A percentile compares a stretch with the other conserved stretches of the same genome.
These are phyloP conservation scores for Fusarium xyrophilum DNA, from an alignment of 2,329 filamentous ascomycete genomes.

Conservation along the genomic window DNA sequence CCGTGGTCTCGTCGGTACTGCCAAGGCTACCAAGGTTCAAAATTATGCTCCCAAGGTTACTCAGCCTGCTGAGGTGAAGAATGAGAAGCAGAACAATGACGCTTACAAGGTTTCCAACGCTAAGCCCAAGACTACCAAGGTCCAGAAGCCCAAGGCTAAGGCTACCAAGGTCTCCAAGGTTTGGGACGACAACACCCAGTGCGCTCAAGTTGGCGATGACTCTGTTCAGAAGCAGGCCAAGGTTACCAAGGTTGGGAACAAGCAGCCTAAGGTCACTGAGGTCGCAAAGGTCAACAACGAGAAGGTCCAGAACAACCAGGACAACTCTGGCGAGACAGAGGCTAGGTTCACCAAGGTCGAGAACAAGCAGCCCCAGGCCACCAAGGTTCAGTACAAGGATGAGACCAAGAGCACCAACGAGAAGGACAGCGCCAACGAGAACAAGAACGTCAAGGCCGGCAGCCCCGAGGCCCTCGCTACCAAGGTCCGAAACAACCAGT, in stretches of 20 bases:
- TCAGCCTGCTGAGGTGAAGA: not conserved
- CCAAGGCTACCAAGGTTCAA: not conserved
- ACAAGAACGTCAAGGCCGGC: not conserved
- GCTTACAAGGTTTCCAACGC: not conserved
- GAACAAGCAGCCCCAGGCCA: not conserved
- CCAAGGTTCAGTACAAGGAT: not conserved
- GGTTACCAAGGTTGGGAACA: not conserved
- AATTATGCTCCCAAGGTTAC: not conserved
- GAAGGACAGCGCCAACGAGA: too few species aligned
- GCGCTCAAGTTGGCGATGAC: not conserved
- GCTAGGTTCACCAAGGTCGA: not conserved
- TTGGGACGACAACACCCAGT: not conserved
- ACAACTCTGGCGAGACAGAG: too few species aligned
- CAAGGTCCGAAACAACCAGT: not conserved
- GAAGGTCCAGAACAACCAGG: not conserved
- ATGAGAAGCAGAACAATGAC: not conserved
- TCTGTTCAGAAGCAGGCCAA: not conserved
- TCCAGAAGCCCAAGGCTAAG: not conserved
- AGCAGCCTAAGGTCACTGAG: not conserved
- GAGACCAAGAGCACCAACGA: not conserved
- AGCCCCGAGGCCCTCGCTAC: conserved; percentile 4
- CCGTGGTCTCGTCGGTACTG: not conserved
- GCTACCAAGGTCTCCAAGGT: not conserved
- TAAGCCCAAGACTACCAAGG: not conserved
- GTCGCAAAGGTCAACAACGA: not conserved